Conservation (phyloP, 2,329 filamentous ascomycete genomes). For the Exophiala spinifera region DNA sequence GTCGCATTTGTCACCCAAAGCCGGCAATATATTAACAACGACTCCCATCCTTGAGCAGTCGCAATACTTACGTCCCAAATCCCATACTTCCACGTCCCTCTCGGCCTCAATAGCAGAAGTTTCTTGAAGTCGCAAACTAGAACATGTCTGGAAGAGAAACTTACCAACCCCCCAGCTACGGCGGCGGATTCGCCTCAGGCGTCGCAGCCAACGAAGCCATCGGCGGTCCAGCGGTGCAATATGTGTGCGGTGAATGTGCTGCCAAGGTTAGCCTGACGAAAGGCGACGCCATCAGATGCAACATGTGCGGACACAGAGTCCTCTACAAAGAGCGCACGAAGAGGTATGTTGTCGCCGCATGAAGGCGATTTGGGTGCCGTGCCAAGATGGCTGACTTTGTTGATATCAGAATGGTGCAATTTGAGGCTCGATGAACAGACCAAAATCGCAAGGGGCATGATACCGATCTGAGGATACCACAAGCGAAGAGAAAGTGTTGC, state of each 20-base stretch:
- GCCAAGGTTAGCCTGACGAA: slow-evolving; percentile 71
- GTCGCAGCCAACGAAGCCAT: slow-evolving; percentile 39
- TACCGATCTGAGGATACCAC: neutral
- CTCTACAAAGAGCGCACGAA: slow-evolving; percentile 98
- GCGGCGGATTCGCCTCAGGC: slow-evolving; percentile 34
- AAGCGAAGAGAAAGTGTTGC: neutral
- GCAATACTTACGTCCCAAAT: too few relatives aligned
- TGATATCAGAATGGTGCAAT: slow-evolving; percentile 83
- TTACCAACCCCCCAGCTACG: slow-evolving; percentile 65
- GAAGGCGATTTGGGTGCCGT: neutral
- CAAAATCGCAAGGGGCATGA: neutral
- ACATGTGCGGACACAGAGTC: slow-evolving; percentile 90
- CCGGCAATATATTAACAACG: neutral
- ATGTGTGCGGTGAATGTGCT: slow-evolving; percentile 82
- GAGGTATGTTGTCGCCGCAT: slow-evolving; percentile 56
- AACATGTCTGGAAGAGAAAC: slow-evolving; percentile 58
- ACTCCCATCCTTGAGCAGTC: neutral
- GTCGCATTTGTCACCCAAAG: neutral
- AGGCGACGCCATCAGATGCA: slow-evolving; percentile 79
- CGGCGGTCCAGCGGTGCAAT: slow-evolving; percentile 59
- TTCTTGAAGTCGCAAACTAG: slow-evolving; percentile 1
- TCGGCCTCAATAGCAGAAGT: too few relatives aligned
- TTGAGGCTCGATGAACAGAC: slow-evolving; percentile 74
- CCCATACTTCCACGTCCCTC: neutral
- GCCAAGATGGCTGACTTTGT: slow-evolving; percentile 8